A percentile compares a stretch with the other conserved stretches of the same genome.
Conservation (phyloP, 495 filamentous ascomycete species). For the Umbilicaria muhlenbergii region DNA sequence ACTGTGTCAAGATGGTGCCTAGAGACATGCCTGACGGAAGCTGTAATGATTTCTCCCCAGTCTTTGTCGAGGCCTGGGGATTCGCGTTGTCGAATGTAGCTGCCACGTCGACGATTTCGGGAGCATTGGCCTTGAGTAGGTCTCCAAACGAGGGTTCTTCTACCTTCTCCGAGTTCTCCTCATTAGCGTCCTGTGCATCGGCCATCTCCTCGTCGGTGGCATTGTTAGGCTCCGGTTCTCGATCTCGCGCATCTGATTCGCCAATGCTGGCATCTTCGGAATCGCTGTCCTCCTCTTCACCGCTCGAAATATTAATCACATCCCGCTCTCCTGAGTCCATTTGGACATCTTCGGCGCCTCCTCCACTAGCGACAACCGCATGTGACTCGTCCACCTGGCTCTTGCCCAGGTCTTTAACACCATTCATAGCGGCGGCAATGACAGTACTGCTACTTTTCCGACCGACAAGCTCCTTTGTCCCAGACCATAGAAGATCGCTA, state of each 20-base stretch:
- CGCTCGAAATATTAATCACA: conserved; percentile 42
- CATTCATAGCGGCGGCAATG: conserved; percentile 34
- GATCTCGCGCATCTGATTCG: conserved; percentile 19
- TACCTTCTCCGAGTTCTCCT: conserved; percentile 19
- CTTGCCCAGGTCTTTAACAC: conserved; percentile 41
- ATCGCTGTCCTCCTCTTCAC: conserved; percentile 23
- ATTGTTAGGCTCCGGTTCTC: conserved; percentile 1
- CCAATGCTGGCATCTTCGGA: conserved; percentile 21
- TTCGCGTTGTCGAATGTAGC: conserved; percentile 35
- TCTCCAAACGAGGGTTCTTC: conserved; percentile 78
- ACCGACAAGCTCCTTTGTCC: conserved; percentile 28
- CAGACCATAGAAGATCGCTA: conserved; percentile 29
- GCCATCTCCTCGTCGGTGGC: conserved; percentile 23
- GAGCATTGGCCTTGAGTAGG: conserved; percentile 51
- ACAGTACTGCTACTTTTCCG: conserved; percentile 29
- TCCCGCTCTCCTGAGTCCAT: conserved; percentile 14
- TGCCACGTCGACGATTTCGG: conserved; percentile 63
- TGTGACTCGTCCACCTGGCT: conserved; percentile 59
- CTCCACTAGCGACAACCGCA: conserved; percentile 38
- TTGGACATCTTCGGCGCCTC: conserved; percentile 9
- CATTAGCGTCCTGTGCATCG: conserved; percentile 25
- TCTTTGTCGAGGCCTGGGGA: conserved; percentile 19
- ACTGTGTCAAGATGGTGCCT: conserved; percentile 78
- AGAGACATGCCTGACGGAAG: conserved; percentile 67
- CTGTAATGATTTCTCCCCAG: conserved; percentile 21